These are phyloP conservation scores for Xylaria sp. DNA, from an alignment of 2,329 filamentous ascomycete genomes.

Conservation along the genomic window DNA sequence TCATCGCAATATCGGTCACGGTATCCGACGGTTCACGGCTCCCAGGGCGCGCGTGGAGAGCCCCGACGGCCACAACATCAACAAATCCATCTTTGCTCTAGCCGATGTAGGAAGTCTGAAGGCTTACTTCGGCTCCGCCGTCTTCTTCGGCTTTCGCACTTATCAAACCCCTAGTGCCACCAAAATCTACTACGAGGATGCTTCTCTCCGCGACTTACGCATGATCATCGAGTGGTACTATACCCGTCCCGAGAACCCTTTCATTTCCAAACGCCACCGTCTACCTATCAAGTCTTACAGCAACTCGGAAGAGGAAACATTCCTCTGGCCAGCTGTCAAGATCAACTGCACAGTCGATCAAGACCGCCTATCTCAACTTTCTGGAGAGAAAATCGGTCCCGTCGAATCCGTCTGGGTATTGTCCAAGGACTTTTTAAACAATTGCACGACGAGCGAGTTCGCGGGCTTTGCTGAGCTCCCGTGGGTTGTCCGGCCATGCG, in stretches of 20 bases:
- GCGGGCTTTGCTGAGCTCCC: constrained; percentile 15
- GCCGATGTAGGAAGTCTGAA: constrained; percentile 29
- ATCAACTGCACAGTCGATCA: constrained; percentile 32
- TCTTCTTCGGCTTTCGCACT: constrained; percentile 28
- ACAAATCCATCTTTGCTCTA: constrained; percentile 27
- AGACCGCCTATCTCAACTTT: constrained; percentile 8
- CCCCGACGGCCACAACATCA: constrained; percentile 10
- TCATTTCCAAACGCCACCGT: constrained; percentile 5
- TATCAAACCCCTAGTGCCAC: background rate
- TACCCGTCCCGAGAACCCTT: constrained; percentile 2
- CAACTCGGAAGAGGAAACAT: background rate
- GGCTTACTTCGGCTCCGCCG: constrained; percentile 20
- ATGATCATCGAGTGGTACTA: constrained; percentile 32
- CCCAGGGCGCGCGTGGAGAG: background rate
- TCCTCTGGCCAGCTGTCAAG: constrained; percentile 32
- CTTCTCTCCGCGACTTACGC: constrained; percentile 28
- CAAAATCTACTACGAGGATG: constrained; percentile 23
- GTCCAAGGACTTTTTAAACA: background rate
- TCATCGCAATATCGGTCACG: constrained; percentile 29
- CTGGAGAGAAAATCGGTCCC: background rate
- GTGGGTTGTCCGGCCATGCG: constrained; percentile 23
- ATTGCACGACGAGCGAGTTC: background rate
- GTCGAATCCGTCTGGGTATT: constrained; percentile 17
- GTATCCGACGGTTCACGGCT: constrained; percentile 21
- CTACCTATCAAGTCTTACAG: constrained; percentile 15